These are phyloP conservation scores for Nasturtium officinale DNA, from an alignment of 345 rosid genomes.

Conservation along the genomic window DNA sequence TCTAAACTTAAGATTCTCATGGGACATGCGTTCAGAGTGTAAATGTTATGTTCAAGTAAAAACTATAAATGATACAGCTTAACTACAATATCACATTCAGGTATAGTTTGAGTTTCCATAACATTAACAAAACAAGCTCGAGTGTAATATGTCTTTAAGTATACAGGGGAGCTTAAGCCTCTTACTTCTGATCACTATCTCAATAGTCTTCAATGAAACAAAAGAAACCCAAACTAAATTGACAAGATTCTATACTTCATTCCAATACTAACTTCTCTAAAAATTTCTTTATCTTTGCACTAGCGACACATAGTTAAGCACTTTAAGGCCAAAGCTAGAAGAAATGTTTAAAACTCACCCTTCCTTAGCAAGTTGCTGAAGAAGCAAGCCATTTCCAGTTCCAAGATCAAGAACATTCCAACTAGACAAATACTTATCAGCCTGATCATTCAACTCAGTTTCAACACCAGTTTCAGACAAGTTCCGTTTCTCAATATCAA, in stretches of 20 bases:
- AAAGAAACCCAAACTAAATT: too few relatives aligned
- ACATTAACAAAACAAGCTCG: not conserved
- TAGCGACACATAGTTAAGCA: not conserved
- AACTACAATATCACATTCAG: not conserved
- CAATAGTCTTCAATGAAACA: not conserved
- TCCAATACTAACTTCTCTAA: not conserved
- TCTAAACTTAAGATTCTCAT: not conserved
- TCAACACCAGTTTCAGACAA: slow-evolving; percentile 35
- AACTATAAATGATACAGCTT: not conserved
- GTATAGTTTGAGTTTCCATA: not conserved
- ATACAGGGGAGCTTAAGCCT: not conserved
- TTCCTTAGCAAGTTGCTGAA: slow-evolving; percentile 90
- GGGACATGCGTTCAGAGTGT: not conserved
- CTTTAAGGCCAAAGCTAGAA: slow-evolving; percentile 42
- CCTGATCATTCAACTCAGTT: slow-evolving; percentile 54
- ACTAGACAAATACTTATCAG: slow-evolving; percentile 58
- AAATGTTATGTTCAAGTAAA: not conserved
- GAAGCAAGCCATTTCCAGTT: slow-evolving; percentile 95
- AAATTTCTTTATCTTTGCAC: too few relatives aligned
- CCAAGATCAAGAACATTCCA: slow-evolving; percentile 98
- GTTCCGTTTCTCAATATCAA: slow-evolving; percentile 58
- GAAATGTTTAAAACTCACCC: slow-evolving; percentile 65
- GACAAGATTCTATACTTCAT: not conserved
- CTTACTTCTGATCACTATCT: not conserved
- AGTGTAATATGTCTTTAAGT: not conserved